Base-by-base conservation (phyloP, 495 filamentous ascomycete genomes). In the Annulohypoxylon stygium region DNA sequence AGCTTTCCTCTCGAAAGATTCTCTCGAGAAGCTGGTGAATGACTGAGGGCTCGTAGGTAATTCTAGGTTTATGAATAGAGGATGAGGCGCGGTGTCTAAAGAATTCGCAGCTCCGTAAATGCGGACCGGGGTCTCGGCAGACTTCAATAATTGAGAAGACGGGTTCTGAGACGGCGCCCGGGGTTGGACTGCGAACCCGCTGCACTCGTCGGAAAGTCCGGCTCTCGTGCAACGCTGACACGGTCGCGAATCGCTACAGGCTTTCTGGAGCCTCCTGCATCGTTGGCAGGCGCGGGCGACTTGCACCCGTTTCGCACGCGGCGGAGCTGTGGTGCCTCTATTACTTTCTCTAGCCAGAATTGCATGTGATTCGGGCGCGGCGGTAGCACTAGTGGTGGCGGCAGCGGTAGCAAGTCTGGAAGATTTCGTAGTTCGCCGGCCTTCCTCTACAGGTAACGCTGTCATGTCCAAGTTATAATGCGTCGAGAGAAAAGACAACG, bases 271-370 rank as follows among this genome's bases (percentile, higher is more conserved):
- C 16, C 67, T 70, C 43, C 69, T 78, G 57, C 78, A 80, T 47
- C 78, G 65, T 2, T 74, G 69, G 34, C 78, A 80, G 3, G 78
- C 78, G 25, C 72, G 75, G 34, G 78, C 73, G 2, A 80, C 78
- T 36, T 79, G 77, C 43, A 41, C 59, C 18, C 74, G 65, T 53
- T 76, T 76, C 7, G 66, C 66, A 41, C 72, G 67, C 5, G 72
- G 67, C 20, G 62, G 60, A 16, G 61, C 48, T 53, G 37, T 36
- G 6, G 50, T 14, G 18, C 8, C 43, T n/a, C 11, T 41, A 18
- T 53, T 37, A 41, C 36, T 14, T 1, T 51, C 55, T 45, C 18
- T 43, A 7, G 55, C 33, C 2, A 14, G 14, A 51, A 2, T 10
- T 23, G n/a, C 54, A 55, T 33, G 60, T 26, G 47, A 5, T 48